These are phyloP conservation scores for Eucalyptus melliodora DNA, from an alignment of 345 rosid species.

Conservation along the genomic window DNA sequence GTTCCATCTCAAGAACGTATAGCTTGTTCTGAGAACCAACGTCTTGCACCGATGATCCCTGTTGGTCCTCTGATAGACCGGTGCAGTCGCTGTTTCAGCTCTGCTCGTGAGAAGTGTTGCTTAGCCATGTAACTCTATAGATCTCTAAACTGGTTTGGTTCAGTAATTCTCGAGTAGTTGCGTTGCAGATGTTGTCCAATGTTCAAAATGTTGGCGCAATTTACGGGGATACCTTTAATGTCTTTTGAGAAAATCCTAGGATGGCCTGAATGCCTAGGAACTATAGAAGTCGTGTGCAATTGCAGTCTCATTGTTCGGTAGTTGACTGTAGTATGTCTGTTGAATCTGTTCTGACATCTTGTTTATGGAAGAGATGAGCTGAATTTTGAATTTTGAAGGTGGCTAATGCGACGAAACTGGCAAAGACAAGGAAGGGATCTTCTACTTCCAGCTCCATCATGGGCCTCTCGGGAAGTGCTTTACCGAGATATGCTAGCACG, in stretches of 20 bases:
- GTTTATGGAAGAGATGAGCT: not conserved
- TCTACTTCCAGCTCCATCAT: constrained; percentile 3
- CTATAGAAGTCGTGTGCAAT: not conserved
- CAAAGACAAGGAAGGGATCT: constrained; percentile 36
- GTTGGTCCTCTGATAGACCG: not conserved
- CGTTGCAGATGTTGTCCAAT: not conserved
- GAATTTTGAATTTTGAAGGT: constrained; percentile 16
- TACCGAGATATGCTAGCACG: constrained; percentile 9
- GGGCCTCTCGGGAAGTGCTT: constrained; percentile 7
- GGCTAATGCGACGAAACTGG: constrained; percentile 36
- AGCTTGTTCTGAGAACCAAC: not conserved
- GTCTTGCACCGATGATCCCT: not conserved
- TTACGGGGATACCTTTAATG: not conserved
- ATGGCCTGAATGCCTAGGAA: not conserved
- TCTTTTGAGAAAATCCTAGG: not conserved
- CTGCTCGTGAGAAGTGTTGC: not conserved
- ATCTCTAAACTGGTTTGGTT: not conserved
- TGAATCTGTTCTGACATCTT: not conserved
- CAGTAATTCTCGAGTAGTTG: not conserved
- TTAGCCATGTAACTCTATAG: not conserved
- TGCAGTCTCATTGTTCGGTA: not conserved
- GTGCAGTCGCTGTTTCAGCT: not conserved
- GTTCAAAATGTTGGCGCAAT: not conserved
- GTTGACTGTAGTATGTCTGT: not conserved
- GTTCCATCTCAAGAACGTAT: not conserved